Conservation (phyloP, 345 rosid species). For the sweet orange (Citrus sinensis) region DVS_A1.0 CM039163.1:3288501-3289000, state of each 20-base stretch:
- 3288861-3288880: conserved; percentile 67
- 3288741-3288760: conserved; percentile 43
- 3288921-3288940: conserved; percentile 5
- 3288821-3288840: conserved; percentile 56
- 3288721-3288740: conserved; percentile 18
- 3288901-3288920: conserved; percentile 4
- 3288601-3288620: conserved; percentile 51
- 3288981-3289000: conserved; percentile 1
- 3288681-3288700: neutral
- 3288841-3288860: conserved; percentile 56
- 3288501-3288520: conserved; percentile 66
- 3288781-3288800: conserved; percentile 55
- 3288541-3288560: conserved; percentile 75
- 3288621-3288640: neutral
- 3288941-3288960: neutral
- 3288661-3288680: neutral
- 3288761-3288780: conserved; percentile 39
- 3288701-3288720: neutral
- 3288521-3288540: conserved; percentile 59
- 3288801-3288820: conserved; percentile 58
- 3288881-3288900: conserved; percentile 19
- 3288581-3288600: conserved; percentile 68
- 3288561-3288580: conserved; percentile 60
- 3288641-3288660: neutral
- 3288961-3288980: neutral